Evolutionary conservation across 2,329 filamentous ascomycete species (phyloP).

Genomic region (Aspergillus sp.): DNA sequence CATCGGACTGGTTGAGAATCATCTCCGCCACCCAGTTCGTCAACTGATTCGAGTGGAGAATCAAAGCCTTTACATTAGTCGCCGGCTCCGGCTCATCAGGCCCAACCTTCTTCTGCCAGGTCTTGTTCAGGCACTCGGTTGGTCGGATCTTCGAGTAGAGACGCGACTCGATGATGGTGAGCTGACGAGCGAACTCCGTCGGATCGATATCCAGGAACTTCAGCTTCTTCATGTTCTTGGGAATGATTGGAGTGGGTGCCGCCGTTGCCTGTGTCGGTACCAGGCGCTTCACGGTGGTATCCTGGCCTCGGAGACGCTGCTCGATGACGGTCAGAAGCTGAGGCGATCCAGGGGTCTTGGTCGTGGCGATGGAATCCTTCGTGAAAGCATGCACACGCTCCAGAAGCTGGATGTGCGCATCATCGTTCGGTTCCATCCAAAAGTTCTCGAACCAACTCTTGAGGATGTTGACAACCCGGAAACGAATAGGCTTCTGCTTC

Average conservation of each 20-base stretch:
- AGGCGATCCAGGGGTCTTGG: slow-evolving; percentile 83
- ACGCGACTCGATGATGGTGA: slow-evolving; percentile 94
- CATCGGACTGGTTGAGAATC: slow-evolving; percentile 91
- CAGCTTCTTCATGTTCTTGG: slow-evolving; percentile 99
- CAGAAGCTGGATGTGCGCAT: slow-evolving; percentile 81
- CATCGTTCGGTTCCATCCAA: slow-evolving; percentile 95
- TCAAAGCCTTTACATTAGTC: slow-evolving; percentile 91
- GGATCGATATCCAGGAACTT: slow-evolving; percentile 98
- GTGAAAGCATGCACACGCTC: slow-evolving; percentile 88
- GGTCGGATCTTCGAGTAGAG: slow-evolving; percentile 95
- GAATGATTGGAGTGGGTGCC: slow-evolving; percentile 83
- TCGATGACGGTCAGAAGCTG: slow-evolving; percentile 85
- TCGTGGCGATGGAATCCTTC: slow-evolving; percentile 86
- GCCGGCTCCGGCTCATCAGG: slow-evolving; percentile 73
- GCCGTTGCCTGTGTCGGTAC: slow-evolving; percentile 82
- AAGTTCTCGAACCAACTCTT: slow-evolving; percentile 99
- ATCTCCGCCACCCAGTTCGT: slow-evolving; percentile 99
- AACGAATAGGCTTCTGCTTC: slow-evolving; percentile 94
- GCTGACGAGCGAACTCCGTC: slow-evolving; percentile 92
- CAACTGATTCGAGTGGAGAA: slow-evolving; percentile 96
- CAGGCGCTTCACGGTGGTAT: slow-evolving; percentile 79
- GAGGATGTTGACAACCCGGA: slow-evolving; percentile 94
- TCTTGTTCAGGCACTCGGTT: slow-evolving; percentile 96
- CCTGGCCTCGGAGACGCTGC: slow-evolving; percentile 83
- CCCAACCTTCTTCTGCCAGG: slow-evolving; percentile 92